Evolutionary conservation across 1,284 basidiomycete genomes (phyloP).

Genomic region (Puccinia polysora): DNA sequence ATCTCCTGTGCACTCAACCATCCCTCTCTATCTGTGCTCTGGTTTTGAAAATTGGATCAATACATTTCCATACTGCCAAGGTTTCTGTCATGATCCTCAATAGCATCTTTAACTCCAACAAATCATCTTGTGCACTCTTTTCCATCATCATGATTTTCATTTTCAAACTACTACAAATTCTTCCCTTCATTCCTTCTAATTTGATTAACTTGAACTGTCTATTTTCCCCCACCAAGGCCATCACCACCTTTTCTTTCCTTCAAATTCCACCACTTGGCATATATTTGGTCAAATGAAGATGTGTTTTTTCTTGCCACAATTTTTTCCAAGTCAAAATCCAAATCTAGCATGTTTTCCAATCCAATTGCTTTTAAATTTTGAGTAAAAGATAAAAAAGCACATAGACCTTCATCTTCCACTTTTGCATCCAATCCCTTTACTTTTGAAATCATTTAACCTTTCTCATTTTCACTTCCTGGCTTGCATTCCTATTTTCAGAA

Average conservation of each 20-base stretch:
- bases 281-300: conserved; percentile 53
- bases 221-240: conserved; percentile 56
- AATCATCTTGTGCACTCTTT: no score
- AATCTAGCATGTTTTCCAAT: not conserved
- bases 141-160: no score
- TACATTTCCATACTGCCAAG: no score
- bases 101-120: no score
- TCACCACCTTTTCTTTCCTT: conserved; percentile 58
- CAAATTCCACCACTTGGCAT: conserved; percentile 57
- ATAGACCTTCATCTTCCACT: not conserved
- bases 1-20: no score
- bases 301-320: conserved; percentile 49
- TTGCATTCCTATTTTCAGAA: not conserved
- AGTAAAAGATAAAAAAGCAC: not conserved
- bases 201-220: no score
- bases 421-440: not conserved
- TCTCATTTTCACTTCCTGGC: not conserved
- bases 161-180: no score
- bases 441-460: not conserved
- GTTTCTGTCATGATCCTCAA: no score
- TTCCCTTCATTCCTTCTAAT: no score
- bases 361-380: not conserved
- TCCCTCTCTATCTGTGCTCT: no score
- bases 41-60: no score
- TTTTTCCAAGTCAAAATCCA: not conserved